Percentiles rank a stretch among this genome's conserved stretches.
These are phyloP conservation scores for Lablab purpureus DNA, from an alignment of 306 rosid genomes.

Conservation along the genomic window DNA sequence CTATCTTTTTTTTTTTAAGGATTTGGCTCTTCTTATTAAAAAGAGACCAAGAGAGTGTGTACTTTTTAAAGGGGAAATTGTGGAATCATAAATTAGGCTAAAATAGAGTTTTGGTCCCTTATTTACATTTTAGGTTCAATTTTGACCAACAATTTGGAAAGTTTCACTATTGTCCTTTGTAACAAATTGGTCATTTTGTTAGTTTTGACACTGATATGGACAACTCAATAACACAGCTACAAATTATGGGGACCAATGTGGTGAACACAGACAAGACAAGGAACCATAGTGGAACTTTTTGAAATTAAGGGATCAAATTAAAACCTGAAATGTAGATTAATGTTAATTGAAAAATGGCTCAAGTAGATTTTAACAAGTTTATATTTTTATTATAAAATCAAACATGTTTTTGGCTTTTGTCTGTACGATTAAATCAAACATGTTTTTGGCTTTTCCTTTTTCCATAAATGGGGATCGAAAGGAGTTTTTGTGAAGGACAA, in stretches of 20 bases:
- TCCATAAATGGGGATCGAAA: not conserved
- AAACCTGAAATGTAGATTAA: not conserved
- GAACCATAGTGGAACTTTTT: too few relatives aligned
- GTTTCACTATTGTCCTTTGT: too few relatives aligned
- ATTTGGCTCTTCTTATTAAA: not conserved
- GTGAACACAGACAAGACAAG: too few relatives aligned
- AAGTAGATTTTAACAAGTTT: not conserved
- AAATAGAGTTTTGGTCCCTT: too few relatives aligned
- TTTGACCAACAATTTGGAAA: too few relatives aligned
- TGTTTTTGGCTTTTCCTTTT: not conserved
- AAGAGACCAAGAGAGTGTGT: not conserved
- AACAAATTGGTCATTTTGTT: too few relatives aligned
- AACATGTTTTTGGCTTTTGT: not conserved
- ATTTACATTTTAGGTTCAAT: too few relatives aligned
- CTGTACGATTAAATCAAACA: not conserved
- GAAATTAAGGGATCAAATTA: too few relatives aligned
- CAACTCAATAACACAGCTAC: too few relatives aligned
- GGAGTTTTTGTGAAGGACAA: not conserved
- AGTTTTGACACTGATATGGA: too few relatives aligned
- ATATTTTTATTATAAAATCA: not conserved
- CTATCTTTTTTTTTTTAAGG: not conserved
- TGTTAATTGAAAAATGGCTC: not conserved
- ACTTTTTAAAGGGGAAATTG: not conserved
- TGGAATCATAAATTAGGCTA: not conserved
- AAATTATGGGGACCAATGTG: too few relatives aligned